Conservation (phyloP, 495 filamentous ascomycete species). For the Podospora pseudoanserina region DNA sequence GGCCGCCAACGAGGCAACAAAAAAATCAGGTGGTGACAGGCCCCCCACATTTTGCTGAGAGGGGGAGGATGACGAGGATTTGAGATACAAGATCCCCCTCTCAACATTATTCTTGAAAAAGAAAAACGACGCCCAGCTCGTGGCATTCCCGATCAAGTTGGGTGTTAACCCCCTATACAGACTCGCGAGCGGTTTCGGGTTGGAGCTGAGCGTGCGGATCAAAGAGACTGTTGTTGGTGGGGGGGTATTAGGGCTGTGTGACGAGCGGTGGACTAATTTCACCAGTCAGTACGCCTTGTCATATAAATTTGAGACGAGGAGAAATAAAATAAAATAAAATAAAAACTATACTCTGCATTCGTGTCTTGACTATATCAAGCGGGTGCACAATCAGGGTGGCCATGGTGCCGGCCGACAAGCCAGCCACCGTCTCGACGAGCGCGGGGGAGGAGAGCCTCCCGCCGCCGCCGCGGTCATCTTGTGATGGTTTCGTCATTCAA, state of each 20-base stretch:
- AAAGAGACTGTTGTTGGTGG: constrained; percentile 42
- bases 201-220: constrained; percentile 41
- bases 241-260: constrained; percentile 27
- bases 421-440: constrained; percentile 83
- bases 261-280: constrained; percentile 33
- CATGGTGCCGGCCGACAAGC: constrained; percentile 81
- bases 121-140: constrained; percentile 92
- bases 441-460: constrained; percentile 63
- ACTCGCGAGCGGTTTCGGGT: constrained; percentile 50
- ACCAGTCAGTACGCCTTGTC: no score
- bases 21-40: constrained; percentile 74
- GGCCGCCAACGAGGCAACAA: constrained; percentile 72
- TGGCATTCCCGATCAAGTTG: constrained; percentile 86
- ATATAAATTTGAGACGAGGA: not conserved
- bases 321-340: not conserved
- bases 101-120: constrained; percentile 54
- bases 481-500: constrained; percentile 40
- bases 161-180: constrained; percentile 87
- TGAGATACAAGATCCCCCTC: constrained; percentile 30
- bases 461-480: constrained; percentile 14
- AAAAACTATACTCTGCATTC: constrained; percentile 69
- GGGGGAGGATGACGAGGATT: not conserved
- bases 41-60: no score
- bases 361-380: constrained; percentile 91
- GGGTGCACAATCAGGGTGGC: constrained; percentile 82